Conservation (phyloP, 2,329 filamentous ascomycete species). For the Celoporthe dispersa region DNA sequence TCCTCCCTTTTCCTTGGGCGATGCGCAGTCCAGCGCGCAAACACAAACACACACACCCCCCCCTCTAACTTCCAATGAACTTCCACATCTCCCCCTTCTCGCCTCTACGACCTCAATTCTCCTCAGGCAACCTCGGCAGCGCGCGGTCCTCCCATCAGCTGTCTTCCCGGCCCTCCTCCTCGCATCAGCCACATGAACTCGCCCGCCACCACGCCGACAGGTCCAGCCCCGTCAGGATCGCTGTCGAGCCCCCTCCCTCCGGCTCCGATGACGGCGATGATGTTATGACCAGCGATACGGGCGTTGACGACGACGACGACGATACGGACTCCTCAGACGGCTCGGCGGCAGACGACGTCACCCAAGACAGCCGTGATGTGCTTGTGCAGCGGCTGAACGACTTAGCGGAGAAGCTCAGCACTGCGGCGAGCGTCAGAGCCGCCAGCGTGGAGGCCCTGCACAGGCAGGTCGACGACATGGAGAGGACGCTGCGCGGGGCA, state of each 20-base stretch:
- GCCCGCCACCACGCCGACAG: neutral
- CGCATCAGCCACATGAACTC: neutral
- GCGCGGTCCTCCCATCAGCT: neutral
- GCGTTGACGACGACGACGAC: slow-evolving; percentile 22
- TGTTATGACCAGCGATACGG: slow-evolving; percentile 6
- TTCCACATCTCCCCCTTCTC: slow-evolving; percentile 40
- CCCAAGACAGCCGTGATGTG: slow-evolving; percentile 47
- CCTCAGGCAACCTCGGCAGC: slow-evolving; percentile 32
- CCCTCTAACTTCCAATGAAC: slow-evolving; percentile 32
- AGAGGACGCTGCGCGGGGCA: slow-evolving; percentile 37
- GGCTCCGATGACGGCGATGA: slow-evolving; percentile 33
- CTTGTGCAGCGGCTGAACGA: slow-evolving; percentile 50
- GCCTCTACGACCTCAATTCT: slow-evolving; percentile 39
- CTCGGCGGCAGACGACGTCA: slow-evolving; percentile 34
- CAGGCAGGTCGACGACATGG: slow-evolving; percentile 49
- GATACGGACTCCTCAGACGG: slow-evolving; percentile 28
- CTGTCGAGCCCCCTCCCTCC: slow-evolving; percentile 29
- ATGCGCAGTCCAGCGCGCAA: neutral
- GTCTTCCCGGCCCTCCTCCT: slow-evolving; percentile 3
- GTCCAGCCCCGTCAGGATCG: slow-evolving; percentile 25
- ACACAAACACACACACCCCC: neutral
- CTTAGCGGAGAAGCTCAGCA: slow-evolving; percentile 44
- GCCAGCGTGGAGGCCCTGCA: slow-evolving; percentile 44
- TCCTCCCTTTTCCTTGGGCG: neutral
- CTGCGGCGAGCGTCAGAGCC: slow-evolving; percentile 33